Evolutionary conservation across 2,329 filamentous ascomycete genomes (phyloP).

Genomic region (Aspergillaceae sp.): DNA sequence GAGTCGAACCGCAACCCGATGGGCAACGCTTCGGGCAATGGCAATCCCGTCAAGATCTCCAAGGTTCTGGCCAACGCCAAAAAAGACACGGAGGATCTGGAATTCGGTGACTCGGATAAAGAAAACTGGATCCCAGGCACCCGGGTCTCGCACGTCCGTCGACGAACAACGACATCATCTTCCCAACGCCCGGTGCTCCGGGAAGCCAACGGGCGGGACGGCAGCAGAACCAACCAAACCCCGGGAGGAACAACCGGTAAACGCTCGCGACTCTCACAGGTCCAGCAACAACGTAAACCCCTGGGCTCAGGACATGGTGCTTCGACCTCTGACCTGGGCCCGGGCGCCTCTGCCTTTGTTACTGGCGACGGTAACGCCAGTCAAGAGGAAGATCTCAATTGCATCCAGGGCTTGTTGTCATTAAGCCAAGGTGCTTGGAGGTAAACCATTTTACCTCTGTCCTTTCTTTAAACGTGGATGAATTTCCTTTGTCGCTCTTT

Average conservation of each 20-base stretch:
- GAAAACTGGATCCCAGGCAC: constrained; percentile 69
- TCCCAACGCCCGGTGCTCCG: constrained; percentile 36
- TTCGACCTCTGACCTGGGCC: constrained; percentile 40
- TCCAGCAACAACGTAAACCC: constrained; percentile 10
- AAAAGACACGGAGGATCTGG: constrained; percentile 29
- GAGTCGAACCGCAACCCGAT: constrained; percentile 39
- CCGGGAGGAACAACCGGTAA: constrained; percentile 15
- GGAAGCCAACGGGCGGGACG: constrained; percentile 28
- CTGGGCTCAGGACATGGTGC: constrained; percentile 18
- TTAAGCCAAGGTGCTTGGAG: constrained; percentile 90
- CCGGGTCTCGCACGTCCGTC: constrained; percentile 31
- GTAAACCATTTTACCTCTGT: constrained; percentile 22
- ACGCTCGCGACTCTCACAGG: constrained; percentile 18
- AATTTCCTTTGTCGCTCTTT: constrained; percentile 14
- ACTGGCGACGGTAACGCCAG: constrained; percentile 48
- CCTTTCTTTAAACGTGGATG: constrained; percentile 5
- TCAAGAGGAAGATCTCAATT: constrained; percentile 75
- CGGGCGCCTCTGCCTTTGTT: constrained; percentile 69
- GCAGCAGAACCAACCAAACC: constrained; percentile 11
- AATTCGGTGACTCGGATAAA: constrained; percentile 74
- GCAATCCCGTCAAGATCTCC: constrained; percentile 18
- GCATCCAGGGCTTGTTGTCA: constrained; percentile 78
- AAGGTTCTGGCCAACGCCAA: constrained; percentile 16
- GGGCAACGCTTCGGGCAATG: constrained; percentile 28
- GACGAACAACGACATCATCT: constrained; percentile 21